phyloP scores from a whole-genome alignment of 2,329 filamentous ascomycete species.

The Septoria linicola region DNA sequence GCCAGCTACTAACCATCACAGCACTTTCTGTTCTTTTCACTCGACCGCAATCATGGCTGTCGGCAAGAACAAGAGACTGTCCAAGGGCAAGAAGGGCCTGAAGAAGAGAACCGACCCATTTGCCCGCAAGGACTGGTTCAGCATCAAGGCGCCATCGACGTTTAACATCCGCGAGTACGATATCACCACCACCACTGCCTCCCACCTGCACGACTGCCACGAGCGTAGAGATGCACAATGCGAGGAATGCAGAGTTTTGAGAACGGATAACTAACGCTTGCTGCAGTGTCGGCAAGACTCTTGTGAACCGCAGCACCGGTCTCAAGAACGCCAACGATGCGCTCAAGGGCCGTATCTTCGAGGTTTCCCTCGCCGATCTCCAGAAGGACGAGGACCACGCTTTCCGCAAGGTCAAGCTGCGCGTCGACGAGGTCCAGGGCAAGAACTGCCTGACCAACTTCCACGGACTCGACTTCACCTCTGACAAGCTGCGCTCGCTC shows the following conservation, averaged over 20 bases:
- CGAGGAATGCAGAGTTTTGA: constrained; percentile 1
- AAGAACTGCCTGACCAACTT: constrained; percentile 99
- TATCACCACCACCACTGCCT: constrained; percentile 22
- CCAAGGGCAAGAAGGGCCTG: constrained; percentile 99
- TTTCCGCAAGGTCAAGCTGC: constrained; percentile 99
- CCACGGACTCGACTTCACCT: constrained; percentile 99
- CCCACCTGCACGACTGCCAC: constrained; percentile 15
- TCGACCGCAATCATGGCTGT: constrained; percentile 61
- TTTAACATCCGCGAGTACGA: constrained; percentile 97
- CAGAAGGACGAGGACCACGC: constrained; percentile 99
- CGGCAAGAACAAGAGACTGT: constrained; percentile 99
- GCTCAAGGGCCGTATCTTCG: constrained; percentile 97
- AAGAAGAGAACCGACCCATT: constrained; percentile 99
- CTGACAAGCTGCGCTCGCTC: constrained; percentile 98
- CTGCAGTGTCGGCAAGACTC: constrained; percentile 94
- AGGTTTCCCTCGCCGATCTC: constrained; percentile 97
- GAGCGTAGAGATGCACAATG: constrained; percentile 9
- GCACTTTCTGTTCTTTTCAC: constrained; percentile 26
- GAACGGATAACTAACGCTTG: constrained; percentile 37
- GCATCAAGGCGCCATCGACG: constrained; percentile 95
- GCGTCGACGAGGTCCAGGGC: constrained; percentile 98
- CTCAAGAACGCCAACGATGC: constrained; percentile 99
- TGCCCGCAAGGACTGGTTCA: constrained; percentile 97
- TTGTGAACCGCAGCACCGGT: constrained; percentile 99
- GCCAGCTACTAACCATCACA: constrained; percentile 25